Evolutionary conservation across 768 basidiomycete genomes (phyloP), one percentile per base, ranked within the genome.

Genomic region (Podaxis sp.): DNA sequence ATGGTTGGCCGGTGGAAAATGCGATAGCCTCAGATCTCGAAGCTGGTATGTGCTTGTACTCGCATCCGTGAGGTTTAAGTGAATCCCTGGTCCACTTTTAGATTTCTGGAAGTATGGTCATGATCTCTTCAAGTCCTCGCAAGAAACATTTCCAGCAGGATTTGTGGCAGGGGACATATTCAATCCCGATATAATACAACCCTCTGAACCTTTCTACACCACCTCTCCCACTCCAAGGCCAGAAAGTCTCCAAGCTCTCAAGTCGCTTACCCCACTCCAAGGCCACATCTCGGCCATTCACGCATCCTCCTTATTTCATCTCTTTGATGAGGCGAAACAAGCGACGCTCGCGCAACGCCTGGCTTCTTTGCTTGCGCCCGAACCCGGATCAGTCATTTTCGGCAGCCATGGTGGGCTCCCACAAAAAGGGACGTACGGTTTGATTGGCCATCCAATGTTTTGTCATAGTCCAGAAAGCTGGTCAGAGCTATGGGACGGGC

Each of bases 21-120:
- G 68, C 72, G 15, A 69, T 81, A 10, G 78, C 72, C 4, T 76
- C 72, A 20, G 80, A 80, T 63, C 67, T 81, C 15, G 66, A 67
- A 3, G 66, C 63, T 71, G 73, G 77, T 76, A 37, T 44, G 58
- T 5, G 7, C 15, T 46, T 20, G 15, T 20, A 46, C 7, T 8
- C 15, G 17, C 15, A 46, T 46, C 15, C 44, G 6, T 46, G 8
- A 1, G 20, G 17, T 20, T n/a, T 7, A 20, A 8, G 4, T n/a
- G 15, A 22, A 7, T 22, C 44, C n/a, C 17, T 41, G 12, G n/a
- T 20, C 12, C 7, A 12, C 24, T 36, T 5, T 8, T 41, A 87
- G 87, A 73, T 13, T 84, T 85, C 65, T 88, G 87, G 87, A 76
- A 83, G 3, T 75, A 81, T 4, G 88, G 88, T 1, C 86, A 89